Base-by-base conservation (phyloP, 306 rosid genomes). In the Lathyrus aphaca region DNA sequence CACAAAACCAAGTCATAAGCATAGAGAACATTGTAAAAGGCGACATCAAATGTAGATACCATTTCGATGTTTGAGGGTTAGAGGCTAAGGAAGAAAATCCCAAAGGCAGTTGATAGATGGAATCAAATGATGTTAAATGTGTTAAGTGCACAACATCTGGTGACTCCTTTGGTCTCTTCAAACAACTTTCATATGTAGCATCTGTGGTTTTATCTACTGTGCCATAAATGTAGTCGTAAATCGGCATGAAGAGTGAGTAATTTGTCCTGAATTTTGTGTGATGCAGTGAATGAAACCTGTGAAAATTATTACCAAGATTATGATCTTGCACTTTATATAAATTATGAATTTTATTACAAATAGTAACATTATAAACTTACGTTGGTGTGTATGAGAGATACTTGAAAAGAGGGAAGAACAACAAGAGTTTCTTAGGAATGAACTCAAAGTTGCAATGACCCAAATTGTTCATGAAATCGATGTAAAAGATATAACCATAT, bases 391-490 rank as follows among this genome's bases (percentile, higher is more conserved):
- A 89, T 40, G 82, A 68, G 76, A 85, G 49, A 44, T 75, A 87
- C 78, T 89, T 87, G 1, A 87, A 75, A 59, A 75, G 84, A 10
- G 91, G 93, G 9, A 82, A 71, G 16, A 45, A 8, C 29, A 81
- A 75, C 76, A 87, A 76, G 15, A 83, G 19, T 8, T 56, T 3
- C 15, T 44, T 73, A 1, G 92, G 89, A 62, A 87, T 25, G 64
- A 77, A 10, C 77, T 89, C 92, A 13, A 89, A 81, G 73, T 89
- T 89, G 85, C 96, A 89, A 51, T 89, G 96, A 16, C 96, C 96
- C 88, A 89, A 45, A 15, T 89, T 85, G 82, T 89, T 89, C 92
- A 86, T 86, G 64, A 85, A 80, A 19, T 89, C 96, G 10, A 89
- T 71, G 66, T 42, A 89, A 83, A 62, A 63, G 3, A 63, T 42